Evolutionary conservation across 228 moss, liverwort and hornwort genomes (phyloP), one percentile per base, ranked within the genome.

Genomic region (Sphagnum magellanicum): DNA sequence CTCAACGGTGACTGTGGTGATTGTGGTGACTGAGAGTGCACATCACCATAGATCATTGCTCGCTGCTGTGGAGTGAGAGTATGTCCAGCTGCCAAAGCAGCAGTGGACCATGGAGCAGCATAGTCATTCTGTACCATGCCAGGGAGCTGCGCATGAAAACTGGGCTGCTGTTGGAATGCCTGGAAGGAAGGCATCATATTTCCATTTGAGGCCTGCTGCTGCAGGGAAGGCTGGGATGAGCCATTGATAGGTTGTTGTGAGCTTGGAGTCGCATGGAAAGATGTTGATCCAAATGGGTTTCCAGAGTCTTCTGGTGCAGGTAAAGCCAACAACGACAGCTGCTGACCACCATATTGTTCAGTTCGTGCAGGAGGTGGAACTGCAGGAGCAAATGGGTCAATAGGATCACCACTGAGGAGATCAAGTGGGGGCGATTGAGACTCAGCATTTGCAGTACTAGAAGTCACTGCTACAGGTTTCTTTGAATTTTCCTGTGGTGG

Each of bases 231-330:
- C 13, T 79, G 73, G 8, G 61, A 6, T 0, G 32, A 50, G 10
- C 60, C 60, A 66, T 77, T 77, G 13, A 64, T 16, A 9, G 75
- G 67, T 52, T 75, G 78, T 14, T 62, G 70, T 10, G 66, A 52
- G 15, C 73, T 60, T 13, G 90, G 79, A 63, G 77, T 81, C 73
- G 93, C 93, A 48, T 89, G 91, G 60, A 97, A 97, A 48, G 89
- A 81, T 16, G 93, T 64, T 32, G 93, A 80, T 50, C 86, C 96
- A 66, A 97, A 97, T 63, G 96, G 96, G 63, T 97, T 97, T 13
- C 85, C 73, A 47, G 86, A 76, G 0, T 76, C 59, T 6, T 87
- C 82, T 3, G 88, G 73, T 60, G 84, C 75, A 68, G 87, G 77
- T 16, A 75, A 64, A 48, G 83, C 79, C 60, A 89, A 64, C 15